Evolutionary conservation across 2,329 filamentous ascomycete species (phyloP), one percentile per base, ranked within the genome.

Genomic region (Ambrosiella cleistominuta): DNA sequence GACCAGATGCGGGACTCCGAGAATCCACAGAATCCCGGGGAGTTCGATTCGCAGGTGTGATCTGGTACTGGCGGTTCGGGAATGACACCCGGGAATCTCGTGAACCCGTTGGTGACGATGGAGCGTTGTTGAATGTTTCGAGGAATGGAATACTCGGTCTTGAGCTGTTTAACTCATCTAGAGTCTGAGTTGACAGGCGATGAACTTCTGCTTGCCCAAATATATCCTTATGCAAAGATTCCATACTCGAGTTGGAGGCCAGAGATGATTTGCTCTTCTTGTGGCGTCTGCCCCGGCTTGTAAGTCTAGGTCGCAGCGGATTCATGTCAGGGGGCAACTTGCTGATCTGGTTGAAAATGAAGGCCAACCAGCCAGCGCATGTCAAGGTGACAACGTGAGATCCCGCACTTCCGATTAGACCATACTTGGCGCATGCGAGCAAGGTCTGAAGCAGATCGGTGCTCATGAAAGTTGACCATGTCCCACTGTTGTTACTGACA

Each of bases 321-420:
- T 97, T 97, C 86, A 95, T 88, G 66, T 97, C 91, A 0, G 91
- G 90, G 5, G 91, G 91, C 68, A 96, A 77, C 17, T 77, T 74
- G 4, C 82, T 76, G 65, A 97, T 96, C 66, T 86, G 85, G 45
- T 83, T 80, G 79, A 96, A 97, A 64, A 85, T 79, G 56, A 86
- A 68, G 13, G 82, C 81, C 35, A 97, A 75, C 71, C 85, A 96
- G 38, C 87, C 67, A 4, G 87, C 87, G 40, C 94, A 72, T 15
- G 74, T 69, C 1, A 93, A 69, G 1, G 87, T 87, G 8, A 88
- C 62, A 0, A 86, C 65, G 67, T 95, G 89, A 17, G 95, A 67
- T 1, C 77, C 80, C 11, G 77, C 83, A 7, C 81, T 76, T 7
- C 74, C 73, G 7, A 84, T 75, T 35, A 86, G 79, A 0, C 77